A percentile compares a stretch with the other conserved stretches of the same genome.
Evolutionary conservation across 768 basidiomycete species (phyloP).

Genomic region (Boletus sp.): DNA sequence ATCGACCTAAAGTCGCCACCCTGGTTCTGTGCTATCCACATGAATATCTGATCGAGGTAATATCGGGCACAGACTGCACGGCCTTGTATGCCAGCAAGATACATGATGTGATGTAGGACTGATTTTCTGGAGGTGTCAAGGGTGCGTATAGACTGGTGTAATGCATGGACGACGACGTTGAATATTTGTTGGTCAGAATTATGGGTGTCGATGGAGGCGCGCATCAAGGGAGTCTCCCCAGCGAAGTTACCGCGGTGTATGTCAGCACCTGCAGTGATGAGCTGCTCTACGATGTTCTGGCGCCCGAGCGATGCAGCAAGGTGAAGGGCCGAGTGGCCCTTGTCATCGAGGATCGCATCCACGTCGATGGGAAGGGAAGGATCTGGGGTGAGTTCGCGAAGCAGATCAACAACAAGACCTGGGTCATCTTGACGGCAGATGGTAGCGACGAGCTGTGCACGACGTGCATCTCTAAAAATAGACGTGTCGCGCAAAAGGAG

Average conservation of each 20-base stretch:
- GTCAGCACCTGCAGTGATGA: conserved; percentile 81
- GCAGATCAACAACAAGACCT: conserved; percentile 52
- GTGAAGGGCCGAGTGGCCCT: conserved; percentile 93
- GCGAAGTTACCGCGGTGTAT: conserved; percentile 87
- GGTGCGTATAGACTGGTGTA: conserved; percentile 79
- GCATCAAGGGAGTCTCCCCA: conserved; percentile 93
- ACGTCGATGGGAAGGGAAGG: conserved; percentile 48
- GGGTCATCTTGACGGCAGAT: conserved; percentile 75
- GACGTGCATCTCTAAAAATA: conserved; percentile 50
- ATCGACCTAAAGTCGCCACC: conserved; percentile 74
- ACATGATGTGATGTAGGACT: conserved; percentile 88
- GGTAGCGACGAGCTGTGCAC: conserved; percentile 60
- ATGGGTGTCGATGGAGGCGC: conserved; percentile 87
- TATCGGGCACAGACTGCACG: conserved; percentile 81
- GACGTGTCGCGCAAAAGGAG: conserved; percentile 53
- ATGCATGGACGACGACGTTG: conserved; percentile 54
- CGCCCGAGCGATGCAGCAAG: conserved; percentile 86
- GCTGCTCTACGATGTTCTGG: conserved; percentile 59
- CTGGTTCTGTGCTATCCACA: conserved; percentile 79
- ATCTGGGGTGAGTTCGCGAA: conserved; percentile 60
- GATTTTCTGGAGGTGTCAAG: conserved; percentile 84
- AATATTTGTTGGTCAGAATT: conserved; percentile 81
- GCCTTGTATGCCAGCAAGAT: conserved; percentile 89
- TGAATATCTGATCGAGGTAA: conserved; percentile 88
- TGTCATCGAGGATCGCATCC: conserved; percentile 88